Conservation (phyloP, 169 alveolate genomes). For the Babesia ovis region DNA sequence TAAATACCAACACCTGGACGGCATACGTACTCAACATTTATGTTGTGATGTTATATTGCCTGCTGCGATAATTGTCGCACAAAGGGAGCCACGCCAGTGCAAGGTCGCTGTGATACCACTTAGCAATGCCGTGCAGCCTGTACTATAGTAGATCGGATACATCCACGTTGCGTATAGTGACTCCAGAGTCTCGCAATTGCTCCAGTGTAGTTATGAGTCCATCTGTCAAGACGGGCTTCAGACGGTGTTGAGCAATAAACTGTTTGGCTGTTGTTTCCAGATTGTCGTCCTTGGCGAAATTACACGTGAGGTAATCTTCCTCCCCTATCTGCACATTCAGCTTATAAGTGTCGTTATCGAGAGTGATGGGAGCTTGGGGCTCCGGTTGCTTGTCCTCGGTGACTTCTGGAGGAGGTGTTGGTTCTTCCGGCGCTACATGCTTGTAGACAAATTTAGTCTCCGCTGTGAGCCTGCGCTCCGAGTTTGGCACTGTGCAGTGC, state of each 20-base stretch:
- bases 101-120: too few species aligned
- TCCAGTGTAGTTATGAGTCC: constrained; percentile 24
- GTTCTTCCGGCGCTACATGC: not conserved
- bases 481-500: constrained; percentile 34
- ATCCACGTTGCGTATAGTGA: constrained; percentile 42
- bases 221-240: constrained; percentile 45
- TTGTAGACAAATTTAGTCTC: constrained; percentile 35
- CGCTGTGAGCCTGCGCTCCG: constrained; percentile 23
- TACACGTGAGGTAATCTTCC: constrained; percentile 44
- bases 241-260: constrained; percentile 19
- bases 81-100: too few species aligned
- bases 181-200: constrained; percentile 18
- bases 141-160: constrained; percentile 29
- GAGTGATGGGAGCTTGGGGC: constrained; percentile 18
- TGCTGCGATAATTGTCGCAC: too few species aligned
- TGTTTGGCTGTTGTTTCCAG: constrained; percentile 2
- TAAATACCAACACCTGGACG: too few species aligned
- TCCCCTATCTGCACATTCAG: constrained; percentile 52
- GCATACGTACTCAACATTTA: too few species aligned
- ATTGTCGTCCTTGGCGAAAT: constrained; percentile 13
- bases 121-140: not conserved
- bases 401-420: not conserved
- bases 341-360: constrained; percentile 1
- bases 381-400: not conserved
- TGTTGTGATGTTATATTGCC: too few species aligned